A percentile compares a stretch with the other conserved stretches of the same genome.
These are phyloP conservation scores for Byssoonygena ceratinophila DNA, from an alignment of 2,329 filamentous ascomycete genomes.

Conservation along the genomic window DNA sequence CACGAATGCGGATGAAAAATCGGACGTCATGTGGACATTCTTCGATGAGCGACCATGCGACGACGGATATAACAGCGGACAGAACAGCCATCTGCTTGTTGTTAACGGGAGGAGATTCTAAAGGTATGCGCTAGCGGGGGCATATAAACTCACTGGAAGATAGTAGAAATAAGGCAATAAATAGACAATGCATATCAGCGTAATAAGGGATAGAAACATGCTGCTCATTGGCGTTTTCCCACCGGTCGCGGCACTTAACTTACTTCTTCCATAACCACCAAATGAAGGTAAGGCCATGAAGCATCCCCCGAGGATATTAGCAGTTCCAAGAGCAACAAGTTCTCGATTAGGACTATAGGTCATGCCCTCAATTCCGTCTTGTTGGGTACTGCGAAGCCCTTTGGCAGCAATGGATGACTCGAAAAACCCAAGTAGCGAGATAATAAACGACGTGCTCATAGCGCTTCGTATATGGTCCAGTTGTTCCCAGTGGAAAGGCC, in stretches of 20 bases:
- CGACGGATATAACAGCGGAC: slow-evolving; percentile 86
- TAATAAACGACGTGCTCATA: slow-evolving; percentile 84
- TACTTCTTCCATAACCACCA: slow-evolving; percentile 90
- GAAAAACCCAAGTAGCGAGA: slow-evolving; percentile 94
- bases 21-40: slow-evolving; percentile 85
- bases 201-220: slow-evolving; percentile 72
- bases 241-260: slow-evolving; percentile 86
- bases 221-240: slow-evolving; percentile 90
- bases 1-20: slow-evolving; percentile 78
- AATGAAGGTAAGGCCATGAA: slow-evolving; percentile 92
- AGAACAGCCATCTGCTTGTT: slow-evolving; percentile 72
- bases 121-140: neutral
- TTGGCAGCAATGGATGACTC: slow-evolving; percentile 95
- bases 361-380: slow-evolving; percentile 63
- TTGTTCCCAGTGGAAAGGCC: slow-evolving; percentile 67
- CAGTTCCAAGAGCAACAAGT: slow-evolving; percentile 78
- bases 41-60: slow-evolving; percentile 88
- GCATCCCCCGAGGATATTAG: slow-evolving; percentile 81
- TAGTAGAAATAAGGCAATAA: slow-evolving; percentile 89
- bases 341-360: slow-evolving; percentile 84
- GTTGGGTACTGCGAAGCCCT: slow-evolving; percentile 56
- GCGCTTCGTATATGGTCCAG: slow-evolving; percentile 75
- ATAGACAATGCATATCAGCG: slow-evolving; percentile 68
- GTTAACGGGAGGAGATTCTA: neutral
- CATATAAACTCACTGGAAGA: slow-evolving; percentile 59